Base-by-base conservation (phyloP, 179 eudicot species). In the Corrigiola litoralis region DNA sequence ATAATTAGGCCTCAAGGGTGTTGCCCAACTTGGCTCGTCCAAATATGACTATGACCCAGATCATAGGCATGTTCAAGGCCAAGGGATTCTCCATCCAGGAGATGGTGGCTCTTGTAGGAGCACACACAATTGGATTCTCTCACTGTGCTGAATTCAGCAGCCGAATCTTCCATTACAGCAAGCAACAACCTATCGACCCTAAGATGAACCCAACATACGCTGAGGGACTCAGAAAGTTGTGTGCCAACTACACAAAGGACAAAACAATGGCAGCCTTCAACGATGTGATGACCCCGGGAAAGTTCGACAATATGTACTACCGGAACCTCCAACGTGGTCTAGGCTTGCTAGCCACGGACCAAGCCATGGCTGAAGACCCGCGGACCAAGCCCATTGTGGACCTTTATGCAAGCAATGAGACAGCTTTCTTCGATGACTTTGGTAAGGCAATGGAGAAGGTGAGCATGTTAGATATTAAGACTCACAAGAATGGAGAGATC, bases 271-370 rank as follows among this genome's bases (percentile, higher is more conserved):
- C 83, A 0, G 83, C 83, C 6, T 80, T 80, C 73, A 80, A 80
- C n/a, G 83, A 80, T 34, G 80, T 76, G 9, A 72, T 76, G 71
- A 80, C 83, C 62, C 80, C 83, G 8, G 83, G 80, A 46, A 80
- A 80, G 70, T 80, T 80, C 24, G 83, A 80, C 70, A 79, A 80
- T 76, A 76, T 76, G 80, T 76, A 80, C 54, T 76, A 61, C 34
- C 50, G 66, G n/a, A 80, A 80, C 48, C 75, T 80, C 47, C 75
- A 76, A 46, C 58, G 57, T 1, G 83, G 83, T 32, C 56, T 79
- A 12, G 83, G 80, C 16, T 40, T 80, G 45, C 63, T 80, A 4
- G 70, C 83, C 1, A 45, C 80, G 4, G 80, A 80, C 54, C 83
- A 80, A 16, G 78, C 71, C 33, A 40, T 80, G 62, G 75, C 56